Base-by-base conservation (phyloP, 768 basidiomycete genomes). In the Termitomyces sp. region DNA sequence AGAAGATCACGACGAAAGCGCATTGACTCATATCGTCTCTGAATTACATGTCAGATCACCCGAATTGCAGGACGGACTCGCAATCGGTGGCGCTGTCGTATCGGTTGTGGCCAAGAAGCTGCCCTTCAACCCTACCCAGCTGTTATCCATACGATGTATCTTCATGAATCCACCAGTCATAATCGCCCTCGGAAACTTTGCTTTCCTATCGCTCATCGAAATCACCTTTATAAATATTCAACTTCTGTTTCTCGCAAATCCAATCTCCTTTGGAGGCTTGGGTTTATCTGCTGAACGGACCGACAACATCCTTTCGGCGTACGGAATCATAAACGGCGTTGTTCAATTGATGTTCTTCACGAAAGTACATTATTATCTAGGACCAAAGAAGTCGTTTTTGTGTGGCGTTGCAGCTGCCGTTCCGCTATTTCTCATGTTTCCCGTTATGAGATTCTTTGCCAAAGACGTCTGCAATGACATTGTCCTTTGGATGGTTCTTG, bases 301-400 rank as follows among this genome's bases (percentile, higher is more conserved):
- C 34, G 88, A 89, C 5, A 79, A 79, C 12, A 78, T 89, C 54
- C 72, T 89, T 16, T 81, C 84, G 6, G 55, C 73, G 5, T 84
- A 78, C 62, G 87, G 86, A 2, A 65, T 87, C 33, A 64, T 84
- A 47, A 87, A 87, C 58, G 89, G 88, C 1, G 20, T 82, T 33
- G 75, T 86, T 66, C 87, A 89, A 67, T 68, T 88, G 36, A 78
- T 85, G 64, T 82, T 82, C 72, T 91, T 91, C 67, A 80, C 85
- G 7, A 69, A 69, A 56, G 67, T 87, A 20, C 80, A 87, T 52
- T 76, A 83, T 48, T 72, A 76, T 2, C 83, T 78, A 54, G 90
- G 91, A 12, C 78, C 86, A 46, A 88, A 84, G 69, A 76, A 67
- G 6, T 72, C 86, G 4, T 91, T 84, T 67, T 68, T 82, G 22